phyloP scores from a whole-genome alignment of 352 stramenopile genomes.

The Phytophthora cactorum region DNA sequence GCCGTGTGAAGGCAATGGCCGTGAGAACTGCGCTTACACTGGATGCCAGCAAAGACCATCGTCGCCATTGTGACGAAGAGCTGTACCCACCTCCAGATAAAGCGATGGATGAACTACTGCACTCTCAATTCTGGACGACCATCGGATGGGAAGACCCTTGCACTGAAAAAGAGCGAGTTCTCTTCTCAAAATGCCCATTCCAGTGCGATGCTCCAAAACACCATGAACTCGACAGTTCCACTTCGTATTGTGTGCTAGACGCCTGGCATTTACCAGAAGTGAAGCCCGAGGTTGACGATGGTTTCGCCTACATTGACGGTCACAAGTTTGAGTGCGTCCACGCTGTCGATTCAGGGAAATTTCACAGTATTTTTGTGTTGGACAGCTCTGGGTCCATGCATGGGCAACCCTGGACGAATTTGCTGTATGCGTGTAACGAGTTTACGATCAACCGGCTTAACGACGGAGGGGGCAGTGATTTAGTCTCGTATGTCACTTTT shows the following conservation, averaged over 20 bases:
- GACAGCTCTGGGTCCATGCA: conserved; percentile 48
- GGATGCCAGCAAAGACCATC: neutral
- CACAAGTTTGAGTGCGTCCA: conserved; percentile 49
- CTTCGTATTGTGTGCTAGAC: conserved; percentile 35
- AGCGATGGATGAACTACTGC: conserved; percentile 49
- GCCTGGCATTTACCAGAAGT: conserved; percentile 44
- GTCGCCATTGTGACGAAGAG: neutral
- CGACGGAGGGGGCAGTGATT: neutral
- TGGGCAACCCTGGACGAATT: conserved; percentile 4
- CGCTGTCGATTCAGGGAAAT: conserved; percentile 18
- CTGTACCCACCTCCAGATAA: neutral
- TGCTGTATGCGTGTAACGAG: neutral
- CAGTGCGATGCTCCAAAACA: conserved; percentile 39
- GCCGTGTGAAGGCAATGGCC: conserved; percentile 14
- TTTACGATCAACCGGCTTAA: neutral
- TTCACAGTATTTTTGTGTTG: conserved; percentile 48
- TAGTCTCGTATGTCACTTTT: neutral
- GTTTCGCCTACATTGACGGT: conserved; percentile 26
- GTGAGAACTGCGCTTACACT: neutral
- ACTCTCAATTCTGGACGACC: conserved; percentile 43
- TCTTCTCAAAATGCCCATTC: conserved; percentile 43
- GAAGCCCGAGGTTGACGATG: conserved; percentile 46
- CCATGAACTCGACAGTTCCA: conserved; percentile 12
- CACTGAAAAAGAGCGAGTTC: conserved; percentile 24
- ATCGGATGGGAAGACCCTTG: conserved; percentile 51